phyloP scores from a whole-genome alignment of 192 early-diverging fungal species.

The Gigaspora rosea region DNA sequence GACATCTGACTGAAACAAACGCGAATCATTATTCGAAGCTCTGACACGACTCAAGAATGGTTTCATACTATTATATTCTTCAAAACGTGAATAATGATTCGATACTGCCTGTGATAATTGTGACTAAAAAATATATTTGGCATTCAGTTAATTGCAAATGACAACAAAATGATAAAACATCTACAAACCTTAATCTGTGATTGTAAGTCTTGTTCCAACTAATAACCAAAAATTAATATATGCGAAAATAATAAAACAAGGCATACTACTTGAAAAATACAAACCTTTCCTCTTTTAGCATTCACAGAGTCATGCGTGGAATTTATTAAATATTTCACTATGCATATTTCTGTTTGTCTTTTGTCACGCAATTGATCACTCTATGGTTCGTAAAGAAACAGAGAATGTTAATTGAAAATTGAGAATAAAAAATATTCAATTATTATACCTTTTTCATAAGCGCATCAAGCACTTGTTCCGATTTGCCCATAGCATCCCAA shows the following conservation, averaged over 20 bases:
- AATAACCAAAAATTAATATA: neutral
- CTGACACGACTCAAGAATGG: neutral
- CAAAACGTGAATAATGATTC: neutral
- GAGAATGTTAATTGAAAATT: neutral
- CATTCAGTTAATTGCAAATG: neutral
- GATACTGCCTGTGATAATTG: neutral
- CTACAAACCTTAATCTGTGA: neutral
- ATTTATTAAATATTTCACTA: slow-evolving; percentile 23
- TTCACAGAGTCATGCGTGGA: neutral
- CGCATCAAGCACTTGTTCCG: slow-evolving; percentile 12
- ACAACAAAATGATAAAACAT: neutral
- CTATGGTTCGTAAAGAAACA: neutral
- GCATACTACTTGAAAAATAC: neutral
- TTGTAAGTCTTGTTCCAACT: slow-evolving; percentile 13
- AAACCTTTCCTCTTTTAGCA: slow-evolving; percentile 11
- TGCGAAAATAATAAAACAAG: neutral
- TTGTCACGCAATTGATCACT: slow-evolving; percentile 26
- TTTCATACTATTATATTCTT: neutral
- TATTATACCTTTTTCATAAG: slow-evolving; percentile 30
- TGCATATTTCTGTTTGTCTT: slow-evolving; percentile 27
- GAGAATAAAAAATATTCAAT: neutral
- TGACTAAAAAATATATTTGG: neutral
- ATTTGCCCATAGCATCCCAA: slow-evolving; percentile 50
- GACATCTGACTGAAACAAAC: neutral
- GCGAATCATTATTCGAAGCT: neutral